Percentiles rank a stretch among this genome's conserved stretches.
These are phyloP conservation scores for Trichoderma semiorbis DNA, from an alignment of 2,329 filamentous ascomycete genomes.

Conservation along the genomic window DNA sequence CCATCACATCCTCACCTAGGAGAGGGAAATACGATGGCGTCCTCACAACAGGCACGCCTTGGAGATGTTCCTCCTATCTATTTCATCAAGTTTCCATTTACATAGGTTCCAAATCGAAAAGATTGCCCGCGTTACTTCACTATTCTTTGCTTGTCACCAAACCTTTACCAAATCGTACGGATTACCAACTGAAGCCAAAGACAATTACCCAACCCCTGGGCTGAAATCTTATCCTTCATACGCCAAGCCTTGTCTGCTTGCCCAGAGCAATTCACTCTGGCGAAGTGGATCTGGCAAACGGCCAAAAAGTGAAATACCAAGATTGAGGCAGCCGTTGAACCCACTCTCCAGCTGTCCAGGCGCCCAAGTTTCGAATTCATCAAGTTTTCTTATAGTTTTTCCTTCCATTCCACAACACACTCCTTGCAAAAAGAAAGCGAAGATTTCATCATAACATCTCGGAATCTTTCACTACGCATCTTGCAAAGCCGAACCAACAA, in stretches of 20 bases:
- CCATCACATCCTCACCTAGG: background rate
- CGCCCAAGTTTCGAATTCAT: background rate
- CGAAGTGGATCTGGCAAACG: background rate
- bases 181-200: background rate
- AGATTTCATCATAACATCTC: background rate
- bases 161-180: no score
- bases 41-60: background rate
- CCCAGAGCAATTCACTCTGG: background rate
- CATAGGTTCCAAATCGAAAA: background rate
- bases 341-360: background rate
- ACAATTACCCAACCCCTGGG: background rate
- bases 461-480: background rate
- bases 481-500: background rate
- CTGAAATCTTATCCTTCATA: background rate
- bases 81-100: background rate
- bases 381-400: background rate
- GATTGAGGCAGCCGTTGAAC: background rate
- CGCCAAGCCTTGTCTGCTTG: background rate
- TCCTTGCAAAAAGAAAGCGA: background rate
- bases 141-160: background rate
- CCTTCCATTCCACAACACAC: background rate
- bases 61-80: background rate
- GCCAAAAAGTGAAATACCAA: background rate
- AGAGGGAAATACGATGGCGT: background rate
- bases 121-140: background rate